phyloP scores from a whole-genome alignment of 495 filamentous ascomycete species.

The Rostrohypoxylon terebratum region DNA sequence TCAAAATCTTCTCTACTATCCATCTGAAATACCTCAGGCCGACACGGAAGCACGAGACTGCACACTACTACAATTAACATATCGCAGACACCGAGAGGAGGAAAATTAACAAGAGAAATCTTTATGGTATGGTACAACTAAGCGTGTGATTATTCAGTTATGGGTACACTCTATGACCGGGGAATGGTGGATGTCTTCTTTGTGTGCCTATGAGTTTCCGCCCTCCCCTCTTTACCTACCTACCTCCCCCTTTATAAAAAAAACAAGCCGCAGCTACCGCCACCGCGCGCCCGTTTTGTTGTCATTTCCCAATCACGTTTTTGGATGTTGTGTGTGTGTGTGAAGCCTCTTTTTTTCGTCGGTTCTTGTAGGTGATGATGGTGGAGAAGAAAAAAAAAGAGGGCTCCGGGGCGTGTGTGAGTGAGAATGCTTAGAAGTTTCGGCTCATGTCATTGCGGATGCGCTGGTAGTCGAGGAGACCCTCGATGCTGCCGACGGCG shows the following conservation, averaged over 20 bases:
- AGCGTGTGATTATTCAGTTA: conserved; percentile 51
- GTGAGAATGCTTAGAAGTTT: conserved; percentile 64
- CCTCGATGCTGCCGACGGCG: conserved; percentile 93
- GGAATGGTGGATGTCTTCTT: conserved; percentile 23
- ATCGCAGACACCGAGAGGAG: neutral
- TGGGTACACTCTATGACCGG: conserved; percentile 53
- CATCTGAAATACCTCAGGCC: neutral
- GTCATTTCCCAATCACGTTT: conserved; percentile 24
- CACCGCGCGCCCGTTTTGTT: conserved; percentile 17
- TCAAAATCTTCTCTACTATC: neutral
- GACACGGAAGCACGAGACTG: neutral
- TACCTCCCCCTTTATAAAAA: neutral
- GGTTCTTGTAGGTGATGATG: neutral
- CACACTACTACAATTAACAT: neutral
- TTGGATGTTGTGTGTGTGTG: neutral
- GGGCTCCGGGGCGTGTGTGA: too few relatives aligned
- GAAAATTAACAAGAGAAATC: conserved; percentile 48
- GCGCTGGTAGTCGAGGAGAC: conserved; percentile 87
- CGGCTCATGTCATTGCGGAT: conserved; percentile 91
- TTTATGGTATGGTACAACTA: conserved; percentile 53
- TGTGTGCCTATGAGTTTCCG: neutral
- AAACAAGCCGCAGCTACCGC: conserved; percentile 10
- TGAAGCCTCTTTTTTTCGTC: neutral
- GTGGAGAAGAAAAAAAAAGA: too few relatives aligned
- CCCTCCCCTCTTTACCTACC: neutral